Percentiles rank a stretch among this genome's conserved stretches.
These are phyloP conservation scores for Eucalyptus polybractea DNA, from an alignment of 345 rosid genomes.

Conservation along the genomic window DNA sequence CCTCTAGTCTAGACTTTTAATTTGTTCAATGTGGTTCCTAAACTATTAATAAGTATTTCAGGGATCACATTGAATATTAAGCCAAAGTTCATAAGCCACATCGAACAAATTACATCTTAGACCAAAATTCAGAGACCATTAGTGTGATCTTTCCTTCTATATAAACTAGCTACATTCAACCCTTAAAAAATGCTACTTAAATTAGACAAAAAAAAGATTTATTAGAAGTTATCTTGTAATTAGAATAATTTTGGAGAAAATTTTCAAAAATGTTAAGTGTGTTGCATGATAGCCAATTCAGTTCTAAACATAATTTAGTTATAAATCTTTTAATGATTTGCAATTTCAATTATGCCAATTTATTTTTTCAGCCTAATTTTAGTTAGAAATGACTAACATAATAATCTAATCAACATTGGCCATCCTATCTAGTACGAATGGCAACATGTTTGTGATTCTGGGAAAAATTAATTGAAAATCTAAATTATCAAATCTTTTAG, in stretches of 20 bases:
- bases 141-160: background rate
- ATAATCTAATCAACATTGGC: too few relatives aligned
- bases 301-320: too few relatives aligned
- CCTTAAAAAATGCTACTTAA: background rate
- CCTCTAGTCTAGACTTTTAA: too few relatives aligned
- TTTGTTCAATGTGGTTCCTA: too few relatives aligned
- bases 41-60: too few relatives aligned
- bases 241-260: background rate
- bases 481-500: rapidly evolving
- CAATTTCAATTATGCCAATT: too few relatives aligned
- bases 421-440: rapidly evolving
- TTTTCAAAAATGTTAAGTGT: too few relatives aligned
- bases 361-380: too few relatives aligned
- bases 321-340: too few relatives aligned
- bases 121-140: too few relatives aligned
- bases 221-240: background rate
- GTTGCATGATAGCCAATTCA: too few relatives aligned
- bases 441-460: background rate
- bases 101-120: too few relatives aligned
- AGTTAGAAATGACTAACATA: rapidly evolving
- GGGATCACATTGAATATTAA: background rate
- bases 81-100: background rate
- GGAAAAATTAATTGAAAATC: background rate
- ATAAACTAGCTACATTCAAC: background rate
- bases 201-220: background rate